These are phyloP conservation scores for Periconia macrospinosa DNA, from an alignment of 2,329 filamentous ascomycete species.

Conservation along the genomic window DNA sequence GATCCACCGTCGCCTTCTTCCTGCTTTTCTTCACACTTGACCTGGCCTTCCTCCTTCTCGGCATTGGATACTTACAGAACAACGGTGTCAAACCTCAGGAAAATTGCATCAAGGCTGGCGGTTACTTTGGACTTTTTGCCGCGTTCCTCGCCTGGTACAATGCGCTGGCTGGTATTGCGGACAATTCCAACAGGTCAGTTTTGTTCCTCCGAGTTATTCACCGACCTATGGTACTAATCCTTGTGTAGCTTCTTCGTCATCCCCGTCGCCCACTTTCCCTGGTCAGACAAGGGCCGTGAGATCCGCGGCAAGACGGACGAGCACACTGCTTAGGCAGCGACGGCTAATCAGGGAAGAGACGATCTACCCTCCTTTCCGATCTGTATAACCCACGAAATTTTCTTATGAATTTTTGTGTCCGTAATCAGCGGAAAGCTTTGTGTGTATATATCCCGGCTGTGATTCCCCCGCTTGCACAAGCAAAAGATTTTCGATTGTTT, in stretches of 20 bases:
- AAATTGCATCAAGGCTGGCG: constrained; percentile 54
- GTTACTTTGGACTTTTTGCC: constrained; percentile 56
- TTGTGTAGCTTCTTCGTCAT: constrained; percentile 82
- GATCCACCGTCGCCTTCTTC: constrained; percentile 62
- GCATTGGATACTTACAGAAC: constrained; percentile 55
- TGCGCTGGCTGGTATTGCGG: constrained; percentile 58
- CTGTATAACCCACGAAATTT: too few relatives aligned
- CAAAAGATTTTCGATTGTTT: too few relatives aligned
- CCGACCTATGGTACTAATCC: constrained; percentile 13
- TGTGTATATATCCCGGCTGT: too few relatives aligned
- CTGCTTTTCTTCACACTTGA: constrained; percentile 61
- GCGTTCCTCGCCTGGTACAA: constrained; percentile 60
- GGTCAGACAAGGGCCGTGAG: constrained; percentile 62
- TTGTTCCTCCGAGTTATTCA: neutral
- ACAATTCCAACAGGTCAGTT: constrained; percentile 53
- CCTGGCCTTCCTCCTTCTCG: constrained; percentile 61
- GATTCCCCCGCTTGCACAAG: too few relatives aligned
- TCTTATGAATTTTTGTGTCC: neutral
- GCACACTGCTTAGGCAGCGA: constrained; percentile 10
- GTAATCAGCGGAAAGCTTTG: too few relatives aligned
- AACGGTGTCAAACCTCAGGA: constrained; percentile 45
- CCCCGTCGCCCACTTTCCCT: constrained; percentile 92
- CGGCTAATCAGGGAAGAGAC: neutral
- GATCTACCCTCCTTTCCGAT: too few relatives aligned
- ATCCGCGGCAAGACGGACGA: constrained; percentile 32